phyloP scores from a whole-genome alignment of 2,329 filamentous ascomycete genomes.

The Botrytis elliptica region DNA sequence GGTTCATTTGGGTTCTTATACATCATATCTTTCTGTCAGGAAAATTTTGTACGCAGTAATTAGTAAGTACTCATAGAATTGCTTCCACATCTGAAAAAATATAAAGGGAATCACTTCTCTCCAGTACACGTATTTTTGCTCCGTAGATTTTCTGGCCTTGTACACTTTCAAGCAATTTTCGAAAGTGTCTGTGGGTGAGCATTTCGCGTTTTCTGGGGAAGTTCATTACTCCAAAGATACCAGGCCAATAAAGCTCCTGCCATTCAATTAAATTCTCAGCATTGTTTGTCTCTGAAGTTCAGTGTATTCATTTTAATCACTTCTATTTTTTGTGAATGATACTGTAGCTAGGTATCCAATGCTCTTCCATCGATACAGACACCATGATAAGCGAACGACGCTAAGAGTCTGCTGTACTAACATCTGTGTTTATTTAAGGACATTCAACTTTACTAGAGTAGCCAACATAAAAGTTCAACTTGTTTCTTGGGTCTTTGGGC shows the following conservation, averaged over 20 bases:
- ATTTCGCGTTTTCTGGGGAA: background rate
- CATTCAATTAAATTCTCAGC: background rate
- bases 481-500: background rate
- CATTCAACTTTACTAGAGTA: background rate
- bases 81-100: no score
- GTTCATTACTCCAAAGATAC: background rate
- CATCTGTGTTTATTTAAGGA: background rate
- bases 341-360: background rate
- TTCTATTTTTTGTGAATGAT: background rate
- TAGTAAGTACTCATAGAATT: background rate
- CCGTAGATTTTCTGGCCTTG: accelerated
- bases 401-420: background rate
- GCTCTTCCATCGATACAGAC: background rate
- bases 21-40: background rate
- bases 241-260: accelerated
- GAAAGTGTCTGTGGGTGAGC: accelerated
- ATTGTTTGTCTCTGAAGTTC: accelerated
- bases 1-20: no score
- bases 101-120: background rate
- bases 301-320: background rate
- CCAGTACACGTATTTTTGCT: background rate
- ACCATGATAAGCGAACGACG: background rate
- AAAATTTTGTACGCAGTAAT: background rate
- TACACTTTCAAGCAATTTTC: background rate
- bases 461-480: accelerated